Evolutionary conservation across 2,329 filamentous ascomycete genomes (phyloP).

Genomic region (Fusarium sp.): DNA sequence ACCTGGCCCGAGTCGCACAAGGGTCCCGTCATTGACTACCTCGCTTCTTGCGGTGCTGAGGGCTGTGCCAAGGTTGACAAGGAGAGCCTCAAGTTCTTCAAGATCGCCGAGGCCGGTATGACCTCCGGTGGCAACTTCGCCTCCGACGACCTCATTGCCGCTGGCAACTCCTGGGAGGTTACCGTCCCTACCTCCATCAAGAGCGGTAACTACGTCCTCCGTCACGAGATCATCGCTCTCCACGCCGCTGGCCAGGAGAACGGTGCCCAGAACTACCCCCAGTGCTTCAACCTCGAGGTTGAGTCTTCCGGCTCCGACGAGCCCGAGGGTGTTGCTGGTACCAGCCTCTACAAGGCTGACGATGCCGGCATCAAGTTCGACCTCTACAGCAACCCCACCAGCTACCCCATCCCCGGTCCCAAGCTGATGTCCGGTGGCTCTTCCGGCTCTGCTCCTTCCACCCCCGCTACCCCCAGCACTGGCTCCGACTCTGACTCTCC

Average conservation of each 20-base stretch:
- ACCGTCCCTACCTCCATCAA: constrained; percentile 51
- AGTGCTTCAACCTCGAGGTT: constrained; percentile 63
- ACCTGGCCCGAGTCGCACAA: constrained; percentile 57
- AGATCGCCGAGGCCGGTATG: constrained; percentile 69
- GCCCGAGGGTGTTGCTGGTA: constrained; percentile 49
- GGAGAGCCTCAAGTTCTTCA: constrained; percentile 68
- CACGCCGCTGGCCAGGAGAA: constrained; percentile 56
- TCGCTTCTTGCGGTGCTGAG: constrained; percentile 66
- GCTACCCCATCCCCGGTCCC: constrained; percentile 48
- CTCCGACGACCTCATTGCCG: constrained; percentile 56
- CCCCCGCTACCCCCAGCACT: not conserved
- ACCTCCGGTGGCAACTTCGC: constrained; percentile 50
- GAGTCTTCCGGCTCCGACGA: constrained; percentile 54
- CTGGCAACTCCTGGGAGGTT: constrained; percentile 52
- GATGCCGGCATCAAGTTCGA: constrained; percentile 51
- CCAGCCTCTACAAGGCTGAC: constrained; percentile 47
- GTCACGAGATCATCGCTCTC: constrained; percentile 65
- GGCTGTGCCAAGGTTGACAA: constrained; percentile 66
- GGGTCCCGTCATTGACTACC: constrained; percentile 71
- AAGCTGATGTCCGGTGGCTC: constrained; percentile 28
- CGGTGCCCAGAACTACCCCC: constrained; percentile 64
- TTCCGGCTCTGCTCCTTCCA: not conserved
- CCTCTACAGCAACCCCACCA: constrained; percentile 44
- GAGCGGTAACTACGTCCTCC: constrained; percentile 59
- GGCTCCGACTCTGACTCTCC: not conserved